Percentiles rank a stretch among this genome's conserved stretches.
Evolutionary conservation across 2,329 filamentous ascomycete species (phyloP).

Genomic region (Pseudogymnoascus sp.): DNA sequence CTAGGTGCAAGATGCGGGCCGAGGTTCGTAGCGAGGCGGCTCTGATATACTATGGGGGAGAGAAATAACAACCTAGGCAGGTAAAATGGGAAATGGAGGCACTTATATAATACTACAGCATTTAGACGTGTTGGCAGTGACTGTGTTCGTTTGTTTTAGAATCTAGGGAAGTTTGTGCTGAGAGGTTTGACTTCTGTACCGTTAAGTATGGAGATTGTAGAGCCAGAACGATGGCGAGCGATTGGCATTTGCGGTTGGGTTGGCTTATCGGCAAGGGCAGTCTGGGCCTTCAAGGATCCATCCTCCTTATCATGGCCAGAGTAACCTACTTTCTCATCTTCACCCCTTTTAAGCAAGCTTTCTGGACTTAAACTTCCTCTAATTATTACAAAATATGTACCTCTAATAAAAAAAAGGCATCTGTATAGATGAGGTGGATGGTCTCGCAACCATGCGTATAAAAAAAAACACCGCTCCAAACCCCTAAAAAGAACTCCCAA

Average conservation of each 20-base stretch:
- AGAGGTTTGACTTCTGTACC: background rate
- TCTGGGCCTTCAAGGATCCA: background rate
- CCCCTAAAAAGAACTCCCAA: background rate
- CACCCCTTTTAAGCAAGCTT: background rate
- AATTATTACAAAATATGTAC: constrained; percentile 3
- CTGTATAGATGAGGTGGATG: constrained; percentile 8
- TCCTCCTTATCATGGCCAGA: background rate
- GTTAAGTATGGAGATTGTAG: background rate
- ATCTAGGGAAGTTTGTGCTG: background rate
- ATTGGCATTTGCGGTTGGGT: background rate
- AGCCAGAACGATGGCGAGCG: background rate
- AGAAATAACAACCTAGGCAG: background rate
- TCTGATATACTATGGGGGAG: background rate
- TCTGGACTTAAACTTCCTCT: background rate
- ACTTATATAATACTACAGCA: background rate
- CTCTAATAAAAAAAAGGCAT: constrained; percentile 8
- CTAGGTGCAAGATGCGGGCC: background rate
- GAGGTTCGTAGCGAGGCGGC: background rate
- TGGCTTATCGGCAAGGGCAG: background rate
- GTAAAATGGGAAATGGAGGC: background rate
- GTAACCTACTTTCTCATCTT: background rate
- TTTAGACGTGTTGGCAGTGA: background rate
- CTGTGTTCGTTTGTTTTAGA: background rate
- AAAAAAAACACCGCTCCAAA: background rate
- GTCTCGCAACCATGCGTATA: constrained; percentile 9